Percentiles rank a stretch among this genome's conserved stretches.
phyloP scores from a whole-genome alignment of 2,329 filamentous ascomycete species.

The Fusarium sp. region DNA sequence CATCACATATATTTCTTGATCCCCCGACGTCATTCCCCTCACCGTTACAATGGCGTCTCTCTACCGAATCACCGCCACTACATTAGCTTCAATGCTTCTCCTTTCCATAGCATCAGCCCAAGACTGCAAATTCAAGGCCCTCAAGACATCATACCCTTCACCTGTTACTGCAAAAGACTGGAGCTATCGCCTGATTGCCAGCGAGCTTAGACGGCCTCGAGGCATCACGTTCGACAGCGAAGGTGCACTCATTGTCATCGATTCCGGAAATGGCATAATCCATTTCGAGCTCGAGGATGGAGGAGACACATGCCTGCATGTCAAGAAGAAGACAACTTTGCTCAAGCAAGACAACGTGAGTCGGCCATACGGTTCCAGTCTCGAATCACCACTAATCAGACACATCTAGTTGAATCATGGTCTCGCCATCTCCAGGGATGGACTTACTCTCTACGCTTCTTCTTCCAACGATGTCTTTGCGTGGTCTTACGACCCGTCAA shows the following conservation, averaged over 20 bases:
- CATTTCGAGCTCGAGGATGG: conserved; percentile 57
- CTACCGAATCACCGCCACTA: conserved; percentile 20
- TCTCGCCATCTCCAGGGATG: conserved; percentile 64
- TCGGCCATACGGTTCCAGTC: neutral
- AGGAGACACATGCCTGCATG: conserved; percentile 57
- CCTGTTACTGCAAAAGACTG: conserved; percentile 58
- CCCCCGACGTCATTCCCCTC: conserved; percentile 16
- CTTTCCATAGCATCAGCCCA: conserved; percentile 16
- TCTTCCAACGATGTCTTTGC: conserved; percentile 68
- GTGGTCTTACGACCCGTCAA: conserved; percentile 72
- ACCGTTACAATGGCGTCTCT: conserved; percentile 24
- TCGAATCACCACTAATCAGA: conserved; percentile 1
- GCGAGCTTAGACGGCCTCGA: conserved; percentile 57
- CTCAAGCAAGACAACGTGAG: conserved; percentile 54
- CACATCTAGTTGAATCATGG: conserved; percentile 66
- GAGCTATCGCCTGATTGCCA: conserved; percentile 58
- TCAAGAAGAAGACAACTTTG: conserved; percentile 52
- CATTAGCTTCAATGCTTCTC: conserved; percentile 16
- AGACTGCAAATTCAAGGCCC: conserved; percentile 39
- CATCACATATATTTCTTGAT: neutral
- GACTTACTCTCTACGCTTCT: conserved; percentile 68
- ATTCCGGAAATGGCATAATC: conserved; percentile 57
- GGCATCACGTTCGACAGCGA: conserved; percentile 59
- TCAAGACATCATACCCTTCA: conserved; percentile 51
- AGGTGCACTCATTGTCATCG: conserved; percentile 61